Evolutionary conservation across 495 filamentous ascomycete genomes (phyloP).

Genomic region (Neurospora sp.): DNA sequence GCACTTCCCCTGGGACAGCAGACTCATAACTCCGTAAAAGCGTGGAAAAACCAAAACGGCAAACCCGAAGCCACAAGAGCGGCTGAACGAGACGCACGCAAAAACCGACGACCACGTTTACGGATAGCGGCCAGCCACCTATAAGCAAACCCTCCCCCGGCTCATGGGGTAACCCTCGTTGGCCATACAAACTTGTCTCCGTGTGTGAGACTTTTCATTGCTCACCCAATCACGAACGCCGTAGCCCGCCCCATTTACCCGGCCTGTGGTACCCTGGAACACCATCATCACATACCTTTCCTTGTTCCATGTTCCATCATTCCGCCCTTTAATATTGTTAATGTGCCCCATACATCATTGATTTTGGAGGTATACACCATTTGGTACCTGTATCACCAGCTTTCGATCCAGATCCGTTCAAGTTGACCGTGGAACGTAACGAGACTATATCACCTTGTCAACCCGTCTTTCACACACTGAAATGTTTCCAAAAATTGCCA

Average conservation of each 20-base stretch:
- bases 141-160: not conserved
- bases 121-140: not conserved
- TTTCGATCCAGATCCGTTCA: not conserved
- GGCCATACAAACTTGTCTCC: not conserved
- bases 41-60: not conserved
- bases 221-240: not conserved
- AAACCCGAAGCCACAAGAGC: not conserved
- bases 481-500: not conserved
- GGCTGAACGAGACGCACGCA: not conserved
- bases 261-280: not conserved
- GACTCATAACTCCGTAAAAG: not conserved
- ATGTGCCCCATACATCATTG: not conserved
- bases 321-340: not conserved
- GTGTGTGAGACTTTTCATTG: not conserved
- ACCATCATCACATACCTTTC: not conserved
- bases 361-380: not conserved
- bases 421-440: not conserved
- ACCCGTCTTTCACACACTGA: not conserved
- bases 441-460: not conserved
- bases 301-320: not conserved
- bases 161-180: not conserved
- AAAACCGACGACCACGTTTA: not conserved
- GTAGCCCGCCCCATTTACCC: not conserved
- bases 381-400: not conserved
- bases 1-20: not conserved